Evolutionary conservation across 179 eudicot species (phyloP), one percentile per base, ranked within the genome.

Genomic region (Silene coronaria): DNA sequence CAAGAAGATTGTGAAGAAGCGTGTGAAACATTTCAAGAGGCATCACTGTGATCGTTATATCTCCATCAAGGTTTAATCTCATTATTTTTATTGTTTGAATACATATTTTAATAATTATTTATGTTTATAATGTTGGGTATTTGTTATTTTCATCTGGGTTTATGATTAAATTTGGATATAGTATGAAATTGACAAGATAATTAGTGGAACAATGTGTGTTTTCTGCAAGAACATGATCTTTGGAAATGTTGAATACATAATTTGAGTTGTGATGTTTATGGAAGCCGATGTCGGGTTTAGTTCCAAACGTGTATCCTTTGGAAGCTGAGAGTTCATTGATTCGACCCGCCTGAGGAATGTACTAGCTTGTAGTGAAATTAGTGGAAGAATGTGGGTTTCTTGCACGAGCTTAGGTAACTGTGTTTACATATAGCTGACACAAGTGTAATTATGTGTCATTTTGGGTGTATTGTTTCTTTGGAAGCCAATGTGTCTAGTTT

Each of bases 1-100:
- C 70, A 86, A 88, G 85, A 88, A 88, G 88, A 87, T 88, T 3
- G 84, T 88, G 64, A 88, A 88, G 87, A 88, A 88, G 86, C 77
- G 91, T 22, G 87, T 80, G 26, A 88, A 86, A 85, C 75, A 85
- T 78, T 88, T 86, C 70, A 88, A 85, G 85, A 88, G 91, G 77
- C 88, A 86, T 32, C 88, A 87, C 19, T 64, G 86, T 73, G 90
- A 86, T 67, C 79, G 90, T 45, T 80, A 77, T 65, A 82, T 85
- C 72, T 83, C 71, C 38, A 85, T 88, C 69, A 88, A 88, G 88
- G 90, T 87, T 51, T 24, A 3, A 11, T 60, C 6, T 34, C 45
- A 13, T 61, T 70, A 0, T 23, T n/a, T 28, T 53, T 45, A 28
- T 17, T 62, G 4, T 36, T 36, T 36, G 6, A 24, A 6, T 26